Evolutionary conservation across 2,329 filamentous ascomycete genomes (phyloP).

Genomic region (Penicillium sp.): DNA sequence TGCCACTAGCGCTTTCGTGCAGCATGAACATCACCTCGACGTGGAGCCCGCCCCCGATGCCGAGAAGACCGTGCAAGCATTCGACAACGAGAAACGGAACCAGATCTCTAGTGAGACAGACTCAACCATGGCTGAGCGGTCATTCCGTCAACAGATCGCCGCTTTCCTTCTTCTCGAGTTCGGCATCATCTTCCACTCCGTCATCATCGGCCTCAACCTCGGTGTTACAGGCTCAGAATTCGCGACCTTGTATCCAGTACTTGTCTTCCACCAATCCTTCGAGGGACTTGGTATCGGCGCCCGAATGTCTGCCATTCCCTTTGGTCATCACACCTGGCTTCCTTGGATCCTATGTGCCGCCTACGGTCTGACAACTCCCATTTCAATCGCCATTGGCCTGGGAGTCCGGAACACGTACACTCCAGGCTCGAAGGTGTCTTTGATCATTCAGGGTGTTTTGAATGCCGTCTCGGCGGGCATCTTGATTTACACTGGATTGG

Average conservation of each 20-base stretch:
- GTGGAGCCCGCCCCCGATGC: not conserved
- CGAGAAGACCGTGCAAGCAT: not conserved
- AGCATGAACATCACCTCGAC: constrained; percentile 1
- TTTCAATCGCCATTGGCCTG: constrained; percentile 56
- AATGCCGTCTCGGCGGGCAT: constrained; percentile 58
- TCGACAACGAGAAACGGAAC: not conserved
- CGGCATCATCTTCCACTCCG: constrained; percentile 68
- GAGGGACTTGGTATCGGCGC: constrained; percentile 68
- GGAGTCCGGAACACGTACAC: constrained; percentile 54
- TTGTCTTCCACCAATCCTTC: constrained; percentile 69
- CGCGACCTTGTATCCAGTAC: constrained; percentile 62
- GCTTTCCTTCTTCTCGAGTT: constrained; percentile 60
- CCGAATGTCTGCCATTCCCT: constrained; percentile 63
- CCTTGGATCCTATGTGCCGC: constrained; percentile 57
- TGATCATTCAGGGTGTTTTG: constrained; percentile 55
- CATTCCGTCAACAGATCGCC: constrained; percentile 47
- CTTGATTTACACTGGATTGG: constrained; percentile 57
- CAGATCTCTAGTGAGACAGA: not conserved
- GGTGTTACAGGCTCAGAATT: constrained; percentile 65
- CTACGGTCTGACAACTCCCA: constrained; percentile 60
- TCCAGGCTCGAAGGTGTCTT: constrained; percentile 49
- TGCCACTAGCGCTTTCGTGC: not conserved
- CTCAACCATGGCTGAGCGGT: constrained; percentile 29
- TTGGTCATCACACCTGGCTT: constrained; percentile 52
- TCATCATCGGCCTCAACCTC: constrained; percentile 68